Conservation (phyloP, 202 grass and related monocot genomes). For the Elaeis oleifera region DNA sequence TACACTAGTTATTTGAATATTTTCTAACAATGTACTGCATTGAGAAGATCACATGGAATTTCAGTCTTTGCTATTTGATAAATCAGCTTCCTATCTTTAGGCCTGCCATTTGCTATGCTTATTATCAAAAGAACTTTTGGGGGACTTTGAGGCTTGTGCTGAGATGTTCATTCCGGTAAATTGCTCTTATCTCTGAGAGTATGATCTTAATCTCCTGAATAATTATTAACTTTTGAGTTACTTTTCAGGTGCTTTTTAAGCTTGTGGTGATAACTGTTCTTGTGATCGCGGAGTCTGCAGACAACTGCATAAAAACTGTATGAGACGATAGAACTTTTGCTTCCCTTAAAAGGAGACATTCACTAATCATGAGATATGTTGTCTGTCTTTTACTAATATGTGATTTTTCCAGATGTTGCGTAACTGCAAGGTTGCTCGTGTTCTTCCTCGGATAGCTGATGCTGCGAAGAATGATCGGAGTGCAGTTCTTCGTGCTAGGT, state of each 20-base stretch:
- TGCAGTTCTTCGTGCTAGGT: slow-evolving; percentile 92
- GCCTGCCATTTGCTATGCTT: slow-evolving; percentile 83
- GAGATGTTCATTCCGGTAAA: slow-evolving; percentile 82
- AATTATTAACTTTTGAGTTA: slow-evolving; percentile 24
- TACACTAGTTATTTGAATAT: too few species aligned
- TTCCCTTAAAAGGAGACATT: too few species aligned
- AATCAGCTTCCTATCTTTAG: slow-evolving; percentile 30
- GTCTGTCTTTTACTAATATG: slow-evolving; percentile 9
- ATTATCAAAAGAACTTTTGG: slow-evolving; percentile 91
- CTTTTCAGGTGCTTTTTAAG: slow-evolving; percentile 83
- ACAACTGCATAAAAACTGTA: slow-evolving; percentile 98
- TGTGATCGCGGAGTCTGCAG: slow-evolving; percentile 90
- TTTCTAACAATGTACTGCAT: too few species aligned
- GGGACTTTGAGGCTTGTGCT: slow-evolving; percentile 83
- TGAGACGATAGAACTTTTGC: slow-evolving; percentile 15
- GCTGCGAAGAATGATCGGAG: slow-evolving; percentile 92
- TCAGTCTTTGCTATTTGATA: not conserved
- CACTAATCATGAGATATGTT: not conserved
- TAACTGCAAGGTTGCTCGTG: slow-evolving; percentile 84
- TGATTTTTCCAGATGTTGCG: slow-evolving; percentile 46
- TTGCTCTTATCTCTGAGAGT: too few species aligned
- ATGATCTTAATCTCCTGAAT: too few species aligned
- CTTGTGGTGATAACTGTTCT: slow-evolving; percentile 97
- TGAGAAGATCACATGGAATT: not conserved
- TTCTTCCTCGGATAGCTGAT: slow-evolving; percentile 81